Evolutionary conservation across 2,329 filamentous ascomycete species (phyloP).

Genomic region (Chaetoscypha palmicola): DNA sequence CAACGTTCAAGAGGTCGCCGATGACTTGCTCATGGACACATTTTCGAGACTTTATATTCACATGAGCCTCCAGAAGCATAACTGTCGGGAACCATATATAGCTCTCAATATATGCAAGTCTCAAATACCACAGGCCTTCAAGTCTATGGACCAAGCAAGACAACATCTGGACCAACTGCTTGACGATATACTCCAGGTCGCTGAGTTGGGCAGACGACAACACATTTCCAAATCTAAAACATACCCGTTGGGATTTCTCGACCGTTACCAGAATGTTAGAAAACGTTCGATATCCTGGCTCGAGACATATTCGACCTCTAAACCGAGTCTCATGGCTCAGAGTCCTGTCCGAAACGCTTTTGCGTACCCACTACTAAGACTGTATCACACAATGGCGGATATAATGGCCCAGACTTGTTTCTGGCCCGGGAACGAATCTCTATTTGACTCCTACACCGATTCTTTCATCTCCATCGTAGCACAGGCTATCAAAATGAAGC

Average conservation of each 20-base stretch:
- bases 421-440: neutral
- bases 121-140: too few species aligned
- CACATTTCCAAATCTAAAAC: neutral
- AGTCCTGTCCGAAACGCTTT: neutral
- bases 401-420: neutral
- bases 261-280: neutral
- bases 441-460: neutral
- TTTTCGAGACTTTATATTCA: constrained; percentile 18
- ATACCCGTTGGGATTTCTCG: neutral
- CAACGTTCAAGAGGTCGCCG: neutral
- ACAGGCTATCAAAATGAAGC: constrained; percentile 11
- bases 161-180: neutral
- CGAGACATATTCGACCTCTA: neutral
- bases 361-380: neutral
- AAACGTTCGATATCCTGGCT: neutral
- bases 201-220: neutral
- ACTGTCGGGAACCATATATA: too few species aligned
- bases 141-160: neutral
- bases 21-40: neutral
- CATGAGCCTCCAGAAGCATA: too few species aligned
- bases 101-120: too few species aligned
- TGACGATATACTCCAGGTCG: neutral
- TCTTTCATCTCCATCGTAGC: constrained; percentile 23
- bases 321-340: neutral
- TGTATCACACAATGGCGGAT: neutral